Conservation (phyloP, 163 green algal species). For the Picocystis sp. region DNA sequence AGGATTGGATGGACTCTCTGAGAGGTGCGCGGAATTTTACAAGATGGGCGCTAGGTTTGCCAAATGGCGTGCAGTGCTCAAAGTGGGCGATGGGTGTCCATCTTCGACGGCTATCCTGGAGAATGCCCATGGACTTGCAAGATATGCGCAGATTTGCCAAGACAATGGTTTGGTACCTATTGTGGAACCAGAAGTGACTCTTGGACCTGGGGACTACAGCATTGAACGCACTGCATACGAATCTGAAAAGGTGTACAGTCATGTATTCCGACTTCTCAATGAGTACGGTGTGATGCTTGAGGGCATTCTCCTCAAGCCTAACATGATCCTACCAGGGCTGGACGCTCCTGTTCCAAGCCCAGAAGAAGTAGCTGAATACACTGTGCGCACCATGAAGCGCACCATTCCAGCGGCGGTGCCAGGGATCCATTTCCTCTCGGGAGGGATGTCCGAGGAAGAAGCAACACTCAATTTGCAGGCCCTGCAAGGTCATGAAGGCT, state of each 20-base stretch:
- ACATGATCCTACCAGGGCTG: background rate
- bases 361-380: constrained; percentile 21
- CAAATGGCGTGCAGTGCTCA: constrained; percentile 70
- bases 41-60: constrained; percentile 42
- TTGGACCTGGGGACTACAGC: constrained; percentile 27
- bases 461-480: background rate
- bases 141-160: background rate
- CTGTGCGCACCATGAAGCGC: constrained; percentile 26
- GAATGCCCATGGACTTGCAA: constrained; percentile 32
- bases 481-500: constrained; percentile 8
- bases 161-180: background rate
- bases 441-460: background rate
- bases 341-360: background rate
- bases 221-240: constrained; percentile 19
- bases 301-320: background rate
- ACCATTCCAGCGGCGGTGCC: background rate
- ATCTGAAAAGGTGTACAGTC: constrained; percentile 38
- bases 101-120: constrained; percentile 48
- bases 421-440: constrained; percentile 1
- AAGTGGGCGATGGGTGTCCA: constrained; percentile 46
- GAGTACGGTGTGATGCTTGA: constrained; percentile 21
- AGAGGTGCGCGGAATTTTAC: constrained; percentile 22
- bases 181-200: constrained; percentile 32
- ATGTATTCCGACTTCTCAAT: constrained; percentile 44
- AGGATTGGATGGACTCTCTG: constrained; percentile 26